A percentile compares a stretch with the other conserved stretches of the same genome.
Evolutionary conservation across 2,329 filamentous ascomycete genomes (phyloP).

Genomic region (Aspergillus fumigatus): DNA sequence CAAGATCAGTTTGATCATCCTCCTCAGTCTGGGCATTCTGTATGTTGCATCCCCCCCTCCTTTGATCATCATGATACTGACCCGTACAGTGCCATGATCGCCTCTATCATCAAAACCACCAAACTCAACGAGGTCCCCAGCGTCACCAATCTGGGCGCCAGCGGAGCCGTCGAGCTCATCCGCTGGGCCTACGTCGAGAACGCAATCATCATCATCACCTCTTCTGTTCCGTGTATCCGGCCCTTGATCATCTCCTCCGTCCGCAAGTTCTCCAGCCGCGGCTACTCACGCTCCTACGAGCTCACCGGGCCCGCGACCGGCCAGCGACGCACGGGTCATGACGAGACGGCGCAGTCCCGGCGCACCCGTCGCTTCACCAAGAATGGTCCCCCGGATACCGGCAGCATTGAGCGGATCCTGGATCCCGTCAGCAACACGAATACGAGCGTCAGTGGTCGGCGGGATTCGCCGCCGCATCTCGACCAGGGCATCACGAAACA

Average conservation of each 20-base stretch:
- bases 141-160: conserved; percentile 22
- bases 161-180: conserved; percentile 23
- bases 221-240: conserved; percentile 27
- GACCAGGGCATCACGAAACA: conserved; percentile 24
- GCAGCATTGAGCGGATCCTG: conserved; percentile 25
- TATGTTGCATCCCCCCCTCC: conserved; percentile 7
- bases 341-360: conserved; percentile 15
- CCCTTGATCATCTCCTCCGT: conserved; percentile 28
- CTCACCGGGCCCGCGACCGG: conserved; percentile 21
- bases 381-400: conserved; percentile 13
- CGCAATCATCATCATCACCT: conserved; percentile 28
- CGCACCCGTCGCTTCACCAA: conserved; percentile 11
- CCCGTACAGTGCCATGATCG: conserved; percentile 23
- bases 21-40: conserved; percentile 27
- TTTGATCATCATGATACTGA: neutral
- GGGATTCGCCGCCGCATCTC: conserved; percentile 6
- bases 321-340: conserved; percentile 12
- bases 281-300: conserved; percentile 24
- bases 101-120: conserved; percentile 30
- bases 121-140: conserved; percentile 22
- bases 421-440: conserved; percentile 8
- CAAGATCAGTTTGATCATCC: conserved; percentile 24
- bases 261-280: conserved; percentile 24
- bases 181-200: conserved; percentile 29
- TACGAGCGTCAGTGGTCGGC: conserved; percentile 7